phyloP scores from a whole-genome alignment of 139 green algal genomes.

The Chlorella sp. region DNA sequence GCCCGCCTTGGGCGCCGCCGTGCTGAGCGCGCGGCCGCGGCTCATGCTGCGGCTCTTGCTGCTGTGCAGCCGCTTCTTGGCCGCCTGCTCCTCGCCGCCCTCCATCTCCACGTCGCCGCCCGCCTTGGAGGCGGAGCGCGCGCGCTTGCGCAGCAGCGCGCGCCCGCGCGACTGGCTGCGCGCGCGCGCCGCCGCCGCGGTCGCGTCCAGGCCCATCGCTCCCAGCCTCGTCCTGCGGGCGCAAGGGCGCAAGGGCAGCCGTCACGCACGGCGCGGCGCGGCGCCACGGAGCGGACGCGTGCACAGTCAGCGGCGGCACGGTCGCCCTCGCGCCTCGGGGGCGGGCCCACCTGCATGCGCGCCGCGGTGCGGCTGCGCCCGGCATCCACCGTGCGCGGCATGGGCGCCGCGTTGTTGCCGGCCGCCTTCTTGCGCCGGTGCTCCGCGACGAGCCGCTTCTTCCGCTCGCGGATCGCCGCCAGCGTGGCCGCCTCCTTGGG shows the following conservation, averaged over 20 bases:
- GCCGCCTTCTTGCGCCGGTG: slow-evolving; percentile 79
- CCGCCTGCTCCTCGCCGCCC: slow-evolving; percentile 39
- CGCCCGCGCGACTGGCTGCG: slow-evolving; percentile 60
- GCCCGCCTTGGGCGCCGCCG: slow-evolving; percentile 50
- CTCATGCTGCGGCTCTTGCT: slow-evolving; percentile 86
- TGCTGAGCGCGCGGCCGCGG: slow-evolving; percentile 64
- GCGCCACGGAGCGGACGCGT: too few species aligned
- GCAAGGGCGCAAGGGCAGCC: too few species aligned
- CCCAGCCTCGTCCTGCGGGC: too few species aligned
- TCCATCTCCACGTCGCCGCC: slow-evolving; percentile 60
- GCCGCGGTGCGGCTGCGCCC: slow-evolving; percentile 51
- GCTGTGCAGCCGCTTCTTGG: slow-evolving; percentile 85
- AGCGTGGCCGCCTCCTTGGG: slow-evolving; percentile 76
- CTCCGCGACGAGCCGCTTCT: slow-evolving; percentile 58
- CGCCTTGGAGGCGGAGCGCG: slow-evolving; percentile 51
- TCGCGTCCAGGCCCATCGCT: slow-evolving; percentile 86
- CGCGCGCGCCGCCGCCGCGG: slow-evolving; percentile 66
- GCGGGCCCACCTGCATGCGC: slow-evolving; percentile 49
- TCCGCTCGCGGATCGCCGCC: slow-evolving; percentile 72
- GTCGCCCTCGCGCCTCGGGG: too few species aligned
- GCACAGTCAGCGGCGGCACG: too few species aligned
- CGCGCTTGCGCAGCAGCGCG: slow-evolving; percentile 60
- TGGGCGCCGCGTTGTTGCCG: slow-evolving; percentile 67
- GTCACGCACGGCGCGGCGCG: too few species aligned
- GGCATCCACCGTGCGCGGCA: slow-evolving; percentile 71